Conservation (phyloP, 192 early-diverging fungal genomes). For the Coemansia brasiliensis region DNA sequence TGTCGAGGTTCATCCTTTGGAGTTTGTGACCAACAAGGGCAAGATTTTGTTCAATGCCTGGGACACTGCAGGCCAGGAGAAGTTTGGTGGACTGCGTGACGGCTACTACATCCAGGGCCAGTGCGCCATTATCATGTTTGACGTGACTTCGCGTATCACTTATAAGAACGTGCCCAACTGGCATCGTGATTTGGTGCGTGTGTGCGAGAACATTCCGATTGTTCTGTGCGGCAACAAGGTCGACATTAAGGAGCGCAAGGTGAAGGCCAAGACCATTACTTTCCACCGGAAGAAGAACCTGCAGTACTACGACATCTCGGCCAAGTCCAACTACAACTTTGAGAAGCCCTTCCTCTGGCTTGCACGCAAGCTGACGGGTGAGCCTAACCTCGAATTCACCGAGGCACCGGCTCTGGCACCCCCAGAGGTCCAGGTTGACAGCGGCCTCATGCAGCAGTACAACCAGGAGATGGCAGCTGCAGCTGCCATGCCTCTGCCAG, state of each 20-base stretch:
- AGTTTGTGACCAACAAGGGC: conserved; percentile 98
- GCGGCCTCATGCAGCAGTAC: conserved; percentile 73
- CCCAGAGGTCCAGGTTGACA: conserved; percentile 89
- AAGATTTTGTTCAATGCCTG: conserved; percentile 98
- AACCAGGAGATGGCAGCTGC: conserved; percentile 76
- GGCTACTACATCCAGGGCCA: conserved; percentile 99
- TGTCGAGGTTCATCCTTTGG: conserved; percentile 98
- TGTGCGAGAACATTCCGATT: conserved; percentile 99
- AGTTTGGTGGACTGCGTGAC: conserved; percentile 99
- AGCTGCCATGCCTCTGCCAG: conserved; percentile 85
- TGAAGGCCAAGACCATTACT: conserved; percentile 99
- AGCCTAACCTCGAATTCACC: conserved; percentile 94
- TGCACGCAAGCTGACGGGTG: conserved; percentile 94
- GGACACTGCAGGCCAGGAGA: conserved; percentile 99
- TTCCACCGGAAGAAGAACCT: conserved; percentile 99
- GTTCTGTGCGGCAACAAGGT: conserved; percentile 99
- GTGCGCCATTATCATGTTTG: conserved; percentile 99
- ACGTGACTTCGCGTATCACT: conserved; percentile 98
- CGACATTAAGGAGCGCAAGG: conserved; percentile 99
- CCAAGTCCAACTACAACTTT: conserved; percentile 99
- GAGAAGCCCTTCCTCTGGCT: conserved; percentile 99
- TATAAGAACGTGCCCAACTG: conserved; percentile 99
- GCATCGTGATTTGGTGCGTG: conserved; percentile 98
- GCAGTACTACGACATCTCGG: conserved; percentile 99
- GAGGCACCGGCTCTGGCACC: conserved; percentile 96